Conservation (phyloP, 1,139 yeast species). For the Debaryomyces sp. region DNA sequence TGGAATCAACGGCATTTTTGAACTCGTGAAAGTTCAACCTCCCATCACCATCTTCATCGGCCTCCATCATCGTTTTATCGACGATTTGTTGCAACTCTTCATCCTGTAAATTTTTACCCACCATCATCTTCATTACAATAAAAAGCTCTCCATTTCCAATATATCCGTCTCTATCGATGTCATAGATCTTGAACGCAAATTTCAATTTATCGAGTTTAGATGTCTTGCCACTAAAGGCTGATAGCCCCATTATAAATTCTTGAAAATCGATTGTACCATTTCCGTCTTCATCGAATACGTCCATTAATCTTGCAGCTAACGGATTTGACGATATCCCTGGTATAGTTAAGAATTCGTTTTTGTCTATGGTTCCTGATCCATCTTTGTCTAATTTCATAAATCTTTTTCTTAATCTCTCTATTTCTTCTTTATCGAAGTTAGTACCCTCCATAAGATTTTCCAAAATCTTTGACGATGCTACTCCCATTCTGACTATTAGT, state of each 20-base stretch:
- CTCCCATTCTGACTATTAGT: conserved; percentile 54
- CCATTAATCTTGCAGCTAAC: conserved; percentile 84
- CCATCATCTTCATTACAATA: conserved; percentile 95
- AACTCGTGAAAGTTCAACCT: conserved; percentile 86
- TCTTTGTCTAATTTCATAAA: conserved; percentile 96
- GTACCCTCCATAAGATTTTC: conserved; percentile 76
- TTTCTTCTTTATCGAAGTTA: conserved; percentile 86
- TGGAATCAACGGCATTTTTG: conserved; percentile 69
- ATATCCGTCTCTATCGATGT: conserved; percentile 92
- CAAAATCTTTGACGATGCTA: conserved; percentile 64
- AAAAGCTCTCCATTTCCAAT: conserved; percentile 95
- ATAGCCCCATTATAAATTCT: conserved; percentile 88
- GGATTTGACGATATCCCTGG: conserved; percentile 95
- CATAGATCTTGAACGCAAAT: conserved; percentile 93
- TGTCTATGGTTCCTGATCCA: conserved; percentile 89
- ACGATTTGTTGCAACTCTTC: conserved; percentile 92
- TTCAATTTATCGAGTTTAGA: conserved; percentile 78
- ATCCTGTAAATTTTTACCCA: conserved; percentile 85
- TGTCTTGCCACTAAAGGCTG: conserved; percentile 91
- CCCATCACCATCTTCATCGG: conserved; percentile 91
- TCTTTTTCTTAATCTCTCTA: conserved; percentile 85
- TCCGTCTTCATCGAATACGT: conserved; percentile 91
- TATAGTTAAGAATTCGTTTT: conserved; percentile 84
- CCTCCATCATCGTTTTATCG: conserved; percentile 94
- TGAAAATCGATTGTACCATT: conserved; percentile 95